Evolutionary conservation across 331 rosid species (phyloP).

Genomic region (Pyracantha coccinea): DNA sequence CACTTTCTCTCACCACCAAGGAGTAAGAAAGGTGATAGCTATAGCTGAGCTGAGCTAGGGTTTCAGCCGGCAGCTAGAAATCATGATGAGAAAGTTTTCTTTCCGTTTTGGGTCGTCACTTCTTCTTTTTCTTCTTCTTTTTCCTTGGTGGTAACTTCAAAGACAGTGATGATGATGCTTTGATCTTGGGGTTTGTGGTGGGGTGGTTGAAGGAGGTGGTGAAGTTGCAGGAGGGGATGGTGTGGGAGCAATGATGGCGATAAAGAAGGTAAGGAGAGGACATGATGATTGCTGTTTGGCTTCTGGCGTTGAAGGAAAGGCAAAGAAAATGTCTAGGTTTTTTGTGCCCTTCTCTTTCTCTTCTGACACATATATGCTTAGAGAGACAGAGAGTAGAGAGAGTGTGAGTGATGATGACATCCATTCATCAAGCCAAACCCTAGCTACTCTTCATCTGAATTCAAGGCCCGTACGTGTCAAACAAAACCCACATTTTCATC

Average conservation of each 20-base stretch:
- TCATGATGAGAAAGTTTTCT: not conserved
- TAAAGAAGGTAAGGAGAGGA: constrained; percentile 35
- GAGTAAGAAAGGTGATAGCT: not conserved
- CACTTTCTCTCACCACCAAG: not conserved
- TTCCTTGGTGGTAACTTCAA: not conserved
- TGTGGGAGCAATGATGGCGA: constrained; percentile 76
- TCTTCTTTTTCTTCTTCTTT: not conserved
- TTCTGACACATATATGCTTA: constrained; percentile 17
- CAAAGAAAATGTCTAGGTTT: constrained; percentile 30
- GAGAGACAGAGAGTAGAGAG: not conserved
- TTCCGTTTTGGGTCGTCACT: not conserved
- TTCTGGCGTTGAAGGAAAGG: constrained; percentile 57
- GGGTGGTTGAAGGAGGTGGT: constrained; percentile 19
- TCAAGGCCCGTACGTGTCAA: not conserved
- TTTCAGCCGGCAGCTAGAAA: not conserved
- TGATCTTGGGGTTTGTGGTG: constrained; percentile 35
- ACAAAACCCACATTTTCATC: not conserved
- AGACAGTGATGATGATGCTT: constrained; percentile 35
- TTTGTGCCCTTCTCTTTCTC: constrained; percentile 16
- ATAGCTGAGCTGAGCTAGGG: constrained; percentile 6
- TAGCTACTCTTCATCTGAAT: not conserved
- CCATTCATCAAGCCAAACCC: constrained; percentile 15
- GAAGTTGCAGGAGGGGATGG: constrained; percentile 15
- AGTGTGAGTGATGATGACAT: constrained; percentile 7
- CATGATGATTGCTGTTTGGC: constrained; percentile 52